A percentile compares a stretch with the other conserved stretches of the same genome.
Conservation (phyloP, 768 basidiomycete genomes). For the Antrodiella citrinella region DNA sequence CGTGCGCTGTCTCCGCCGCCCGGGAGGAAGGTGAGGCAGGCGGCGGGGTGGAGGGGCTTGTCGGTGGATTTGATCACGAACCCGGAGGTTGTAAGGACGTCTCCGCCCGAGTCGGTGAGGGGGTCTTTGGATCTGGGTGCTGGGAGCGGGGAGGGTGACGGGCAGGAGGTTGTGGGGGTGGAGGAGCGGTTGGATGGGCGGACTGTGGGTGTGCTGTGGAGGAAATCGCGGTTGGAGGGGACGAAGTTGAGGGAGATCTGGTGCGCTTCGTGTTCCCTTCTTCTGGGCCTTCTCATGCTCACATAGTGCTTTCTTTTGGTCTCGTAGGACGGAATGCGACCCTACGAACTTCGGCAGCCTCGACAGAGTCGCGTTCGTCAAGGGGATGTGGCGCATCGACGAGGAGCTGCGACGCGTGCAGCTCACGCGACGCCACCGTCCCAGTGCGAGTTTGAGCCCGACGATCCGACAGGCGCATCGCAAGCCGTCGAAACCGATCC, state of each 20-base stretch:
- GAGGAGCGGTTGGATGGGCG: slow-evolving; percentile 48
- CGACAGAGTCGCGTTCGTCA: slow-evolving; percentile 57
- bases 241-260: slow-evolving; percentile 55
- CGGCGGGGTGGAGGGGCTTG: slow-evolving; percentile 68
- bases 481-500: background rate
- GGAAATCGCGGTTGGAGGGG: slow-evolving; percentile 45
- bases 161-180: slow-evolving; percentile 24
- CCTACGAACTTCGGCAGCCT: slow-evolving; percentile 44
- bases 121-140: background rate
- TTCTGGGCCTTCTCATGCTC: too few species aligned
- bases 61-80: slow-evolving; percentile 59
- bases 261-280: slow-evolving; percentile 30
- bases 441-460: too few species aligned
- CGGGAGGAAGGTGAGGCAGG: slow-evolving; percentile 40
- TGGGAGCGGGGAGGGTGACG: background rate
- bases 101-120: too few species aligned
- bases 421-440: slow-evolving; percentile 5
- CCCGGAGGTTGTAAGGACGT: slow-evolving; percentile 22
- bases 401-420: slow-evolving; percentile 68
- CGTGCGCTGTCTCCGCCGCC: slow-evolving; percentile 16
- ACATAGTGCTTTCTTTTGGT: background rate
- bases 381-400: slow-evolving; percentile 84
- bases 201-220: slow-evolving; percentile 57
- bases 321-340: slow-evolving; percentile 64
- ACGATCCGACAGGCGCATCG: background rate